Base-by-base conservation (phyloP, 768 basidiomycete genomes). In the Tricholomella constricta region DNA sequence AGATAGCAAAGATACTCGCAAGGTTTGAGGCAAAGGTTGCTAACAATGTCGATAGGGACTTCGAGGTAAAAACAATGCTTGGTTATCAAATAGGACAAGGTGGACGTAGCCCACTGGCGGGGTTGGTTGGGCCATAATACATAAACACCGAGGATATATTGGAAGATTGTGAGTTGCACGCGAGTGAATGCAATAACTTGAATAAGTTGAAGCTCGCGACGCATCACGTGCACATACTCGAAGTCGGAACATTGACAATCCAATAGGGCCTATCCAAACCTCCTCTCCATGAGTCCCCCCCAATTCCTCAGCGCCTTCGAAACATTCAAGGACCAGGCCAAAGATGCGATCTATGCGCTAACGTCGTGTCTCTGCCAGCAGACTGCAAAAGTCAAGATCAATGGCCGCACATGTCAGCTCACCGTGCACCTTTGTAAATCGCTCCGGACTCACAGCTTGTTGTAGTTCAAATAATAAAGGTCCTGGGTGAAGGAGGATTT, bases 401-500 rank as follows among this genome's bases (percentile, higher is more conserved):
- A 96, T 61, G 96, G 96, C 32, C 82, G 96, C 60, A 91, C 92
- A 35, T 98, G 90, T 91, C 61, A 78, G 86, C 80, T 45, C 45
- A 49, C n/a, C 36, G 22, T 42, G 14, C 29, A 19, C 14, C n/a
- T 36, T 7, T 22, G 40, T 48, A 31, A 55, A 37, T 62, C 42
- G 37, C 27, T 22, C 45, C 9, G 3, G 40, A 45, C 58, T 61
- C 17, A 62, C 45, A 25, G 22, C 25, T 36, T 15, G 20, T 29
- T 37, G n/a, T 61, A 92, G 90, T 94, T 72, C 88, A 91, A 65
- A 91, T 99, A 47, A 73, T 95, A 45, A 92, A 89, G 55, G 86
- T 98, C 10, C 83, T 99, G 8, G 97, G 97, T 25, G 97, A 98
- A 72, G 96, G 97, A 12, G 96, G 92, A 6, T 95, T 94, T 77